Conservation (phyloP, 371 early-diverging fungal genomes). For the Dichotomocladium elegans region DNA sequence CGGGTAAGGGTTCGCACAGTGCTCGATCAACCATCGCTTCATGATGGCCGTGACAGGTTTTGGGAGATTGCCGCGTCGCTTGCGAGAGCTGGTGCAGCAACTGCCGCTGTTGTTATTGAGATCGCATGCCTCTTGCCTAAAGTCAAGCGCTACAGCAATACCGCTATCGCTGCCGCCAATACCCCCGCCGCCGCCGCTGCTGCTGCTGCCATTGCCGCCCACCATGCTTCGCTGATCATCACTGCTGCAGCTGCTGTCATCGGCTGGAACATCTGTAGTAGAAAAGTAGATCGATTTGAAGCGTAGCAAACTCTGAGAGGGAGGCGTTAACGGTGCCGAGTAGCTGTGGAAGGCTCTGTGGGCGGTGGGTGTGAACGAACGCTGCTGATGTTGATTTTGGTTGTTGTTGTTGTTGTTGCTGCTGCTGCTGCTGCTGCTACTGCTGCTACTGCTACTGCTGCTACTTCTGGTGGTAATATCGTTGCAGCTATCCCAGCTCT, state of each 20-base stretch:
- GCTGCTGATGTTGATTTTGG: not conserved
- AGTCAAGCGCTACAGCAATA: not conserved
- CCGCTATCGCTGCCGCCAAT: not conserved
- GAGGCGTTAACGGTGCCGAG: constrained; percentile 10
- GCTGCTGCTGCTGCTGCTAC: no score
- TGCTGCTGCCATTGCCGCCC: not conserved
- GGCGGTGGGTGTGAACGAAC: not conserved
- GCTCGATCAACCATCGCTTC: constrained; percentile 66
- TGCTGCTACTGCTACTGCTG: not conserved
- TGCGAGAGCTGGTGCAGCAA: not conserved
- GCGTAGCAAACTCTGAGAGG: constrained; percentile 7
- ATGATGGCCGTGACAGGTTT: constrained; percentile 55
- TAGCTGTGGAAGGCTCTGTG: constrained; percentile 3
- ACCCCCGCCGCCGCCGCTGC: not conserved
- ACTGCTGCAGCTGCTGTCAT: constrained; percentile 2
- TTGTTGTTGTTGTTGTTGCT: not conserved
- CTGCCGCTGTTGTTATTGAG: not conserved
- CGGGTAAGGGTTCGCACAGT: constrained; percentile 74
- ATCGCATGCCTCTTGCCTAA: not conserved
- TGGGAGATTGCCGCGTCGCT: constrained; percentile 52
- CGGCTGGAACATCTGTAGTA: not conserved
- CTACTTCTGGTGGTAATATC: not conserved
- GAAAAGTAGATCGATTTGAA: not conserved
- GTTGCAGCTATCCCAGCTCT: not conserved
- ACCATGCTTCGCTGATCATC: no score